phyloP scores from a whole-genome alignment of 2,329 filamentous ascomycete species.

The Paecilomyces sp. region DNA sequence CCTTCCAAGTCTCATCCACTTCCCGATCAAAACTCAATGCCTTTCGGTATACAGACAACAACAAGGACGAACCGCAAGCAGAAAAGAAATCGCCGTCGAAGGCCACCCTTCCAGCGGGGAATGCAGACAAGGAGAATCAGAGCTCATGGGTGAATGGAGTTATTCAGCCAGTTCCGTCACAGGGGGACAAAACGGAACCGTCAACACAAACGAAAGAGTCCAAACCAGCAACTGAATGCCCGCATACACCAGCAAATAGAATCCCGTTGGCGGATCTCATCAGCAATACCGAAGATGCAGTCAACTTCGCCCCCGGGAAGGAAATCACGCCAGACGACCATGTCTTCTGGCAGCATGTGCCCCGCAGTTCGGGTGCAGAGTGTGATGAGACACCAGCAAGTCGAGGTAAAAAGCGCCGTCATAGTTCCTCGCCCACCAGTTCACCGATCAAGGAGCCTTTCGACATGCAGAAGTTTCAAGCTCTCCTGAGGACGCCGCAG shows the following conservation, averaged over 20 bases:
- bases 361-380: constrained; percentile 31
- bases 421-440: constrained; percentile 65
- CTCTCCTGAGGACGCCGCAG: constrained; percentile 58
- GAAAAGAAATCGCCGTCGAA: constrained; percentile 13
- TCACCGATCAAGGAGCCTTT: constrained; percentile 54
- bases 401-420: constrained; percentile 57
- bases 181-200: constrained; percentile 10
- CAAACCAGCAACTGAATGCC: constrained; percentile 32
- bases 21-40: constrained; percentile 49
- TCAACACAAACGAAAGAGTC: constrained; percentile 15
- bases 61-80: constrained; percentile 11
- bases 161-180: constrained; percentile 15
- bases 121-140: constrained; percentile 41
- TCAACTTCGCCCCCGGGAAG: constrained; percentile 40
- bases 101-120: constrained; percentile 14
- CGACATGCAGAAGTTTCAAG: constrained; percentile 53
- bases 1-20: constrained; percentile 40
- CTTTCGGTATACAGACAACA: constrained; percentile 44
- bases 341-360: constrained; percentile 51
- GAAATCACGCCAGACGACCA: constrained; percentile 54
- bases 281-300: constrained; percentile 52
- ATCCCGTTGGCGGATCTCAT: constrained; percentile 56
- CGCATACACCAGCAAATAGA: constrained; percentile 53
- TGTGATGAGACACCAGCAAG: constrained; percentile 38
- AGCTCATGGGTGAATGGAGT: constrained; percentile 28